These are phyloP conservation scores for Penstemon barbatus DNA, from an alignment of 257 asterid species.

Conservation along the genomic window DNA sequence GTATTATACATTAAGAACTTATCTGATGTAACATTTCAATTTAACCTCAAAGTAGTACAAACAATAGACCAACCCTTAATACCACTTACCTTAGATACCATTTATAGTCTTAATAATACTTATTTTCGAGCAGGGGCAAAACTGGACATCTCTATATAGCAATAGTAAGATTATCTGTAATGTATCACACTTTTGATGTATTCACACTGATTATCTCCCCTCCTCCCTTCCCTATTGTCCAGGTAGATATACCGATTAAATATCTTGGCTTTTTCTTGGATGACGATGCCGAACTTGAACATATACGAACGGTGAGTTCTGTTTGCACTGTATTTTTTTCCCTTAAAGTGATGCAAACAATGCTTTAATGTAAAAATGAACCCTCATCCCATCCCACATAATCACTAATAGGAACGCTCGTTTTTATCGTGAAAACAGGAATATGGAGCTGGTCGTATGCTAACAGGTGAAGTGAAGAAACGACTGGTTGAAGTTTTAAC, in stretches of 20 bases:
- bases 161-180: neutral
- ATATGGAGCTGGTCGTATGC: conserved; percentile 87
- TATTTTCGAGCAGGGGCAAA: too few species aligned
- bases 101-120: too few species aligned
- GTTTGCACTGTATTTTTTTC: neutral
- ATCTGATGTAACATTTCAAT: neutral
- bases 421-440: conserved; percentile 48
- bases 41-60: neutral
- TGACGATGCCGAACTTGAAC: conserved; percentile 79
- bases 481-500: conserved; percentile 72
- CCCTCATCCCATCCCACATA: too few species aligned
- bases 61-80: neutral
- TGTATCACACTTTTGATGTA: neutral
- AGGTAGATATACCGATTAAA: conserved; percentile 89
- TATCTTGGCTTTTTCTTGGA: conserved; percentile 95
- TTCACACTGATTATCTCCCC: conserved; percentile 3
- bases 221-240: conserved; percentile 10
- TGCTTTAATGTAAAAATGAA: neutral
- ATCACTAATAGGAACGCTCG: conserved; percentile 1
- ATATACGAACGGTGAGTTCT: conserved; percentile 52
- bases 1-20: conserved; percentile 6
- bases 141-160: neutral
- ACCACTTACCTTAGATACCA: neutral
- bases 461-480: conserved; percentile 89
- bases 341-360: neutral